Evolutionary conservation across 2,329 filamentous ascomycete species (phyloP).

Genomic region (Chaetomiaceae sp.): DNA sequence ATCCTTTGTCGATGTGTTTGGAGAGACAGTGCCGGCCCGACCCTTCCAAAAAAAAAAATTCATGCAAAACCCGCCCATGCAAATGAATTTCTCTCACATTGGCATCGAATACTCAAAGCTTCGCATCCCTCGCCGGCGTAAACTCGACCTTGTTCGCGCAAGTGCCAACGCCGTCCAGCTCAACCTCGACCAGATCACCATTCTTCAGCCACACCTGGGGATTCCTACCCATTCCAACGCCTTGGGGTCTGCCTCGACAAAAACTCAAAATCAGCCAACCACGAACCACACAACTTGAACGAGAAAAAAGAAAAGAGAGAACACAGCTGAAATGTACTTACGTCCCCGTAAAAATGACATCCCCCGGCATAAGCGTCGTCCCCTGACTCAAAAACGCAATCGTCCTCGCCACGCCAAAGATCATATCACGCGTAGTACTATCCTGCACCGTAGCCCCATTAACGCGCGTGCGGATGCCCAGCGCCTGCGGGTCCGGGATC

Average conservation of each 20-base stretch:
- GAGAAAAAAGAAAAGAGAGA: background rate
- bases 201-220: conserved; percentile 65
- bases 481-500: conserved; percentile 52
- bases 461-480: conserved; percentile 53
- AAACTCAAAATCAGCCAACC: background rate
- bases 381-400: conserved; percentile 57
- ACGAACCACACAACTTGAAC: too few relatives aligned
- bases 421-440: conserved; percentile 56
- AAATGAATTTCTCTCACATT: too few relatives aligned
- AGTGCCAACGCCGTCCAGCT: conserved; percentile 60
- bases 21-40: too few relatives aligned
- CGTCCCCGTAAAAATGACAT: conserved; percentile 64
- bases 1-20: too few relatives aligned
- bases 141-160: conserved; percentile 50
- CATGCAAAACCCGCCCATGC: too few relatives aligned
- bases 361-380: conserved; percentile 58
- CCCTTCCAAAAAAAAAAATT: too few relatives aligned
- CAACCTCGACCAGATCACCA: conserved; percentile 65
- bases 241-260: conserved; percentile 49
- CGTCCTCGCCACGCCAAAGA: conserved; percentile 56
- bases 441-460: conserved; percentile 56
- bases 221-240: conserved; percentile 65
- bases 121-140: conserved; percentile 31
- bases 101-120: too few relatives aligned
- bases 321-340: conserved; percentile 30